Evolutionary conservation across 2,329 filamentous ascomycete species (phyloP).

Genomic region (Fusarium nematophilum): DNA sequence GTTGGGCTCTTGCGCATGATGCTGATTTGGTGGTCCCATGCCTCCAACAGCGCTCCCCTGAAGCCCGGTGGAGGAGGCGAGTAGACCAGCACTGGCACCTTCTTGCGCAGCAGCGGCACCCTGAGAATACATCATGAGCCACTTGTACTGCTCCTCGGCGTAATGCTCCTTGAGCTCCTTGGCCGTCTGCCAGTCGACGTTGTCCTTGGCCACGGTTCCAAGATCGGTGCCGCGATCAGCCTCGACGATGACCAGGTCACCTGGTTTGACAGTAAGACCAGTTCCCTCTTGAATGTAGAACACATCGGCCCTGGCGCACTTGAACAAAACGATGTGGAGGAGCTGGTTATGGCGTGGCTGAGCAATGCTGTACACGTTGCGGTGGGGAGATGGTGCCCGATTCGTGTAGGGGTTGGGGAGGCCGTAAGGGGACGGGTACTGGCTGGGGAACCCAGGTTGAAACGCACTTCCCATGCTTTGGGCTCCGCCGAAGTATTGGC

Average conservation of each 20-base stretch:
- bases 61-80: constrained; percentile 71
- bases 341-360: constrained; percentile 75
- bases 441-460: constrained; percentile 47
- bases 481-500: constrained; percentile 43
- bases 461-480: constrained; percentile 41
- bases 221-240: constrained; percentile 96
- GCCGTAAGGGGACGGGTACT: constrained; percentile 61
- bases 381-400: constrained; percentile 70
- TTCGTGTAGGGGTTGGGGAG: constrained; percentile 58
- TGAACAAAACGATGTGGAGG: constrained; percentile 94
- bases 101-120: constrained; percentile 74
- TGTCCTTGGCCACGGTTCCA: constrained; percentile 89
- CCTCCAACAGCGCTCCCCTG: constrained; percentile 79
- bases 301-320: constrained; percentile 93
- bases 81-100: constrained; percentile 69
- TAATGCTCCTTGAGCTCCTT: constrained; percentile 92
- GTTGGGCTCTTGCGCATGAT: constrained; percentile 77
- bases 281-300: constrained; percentile 98
- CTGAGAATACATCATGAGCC: constrained; percentile 98
- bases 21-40: constrained; percentile 80
- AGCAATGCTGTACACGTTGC: constrained; percentile 69
- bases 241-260: constrained; percentile 96
- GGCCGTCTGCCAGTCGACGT: constrained; percentile 87
- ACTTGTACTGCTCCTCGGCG: constrained; percentile 95
- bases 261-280: constrained; percentile 87